phyloP scores from a whole-genome alignment of 2,329 filamentous ascomycete species.

The Cladorrhinum sp. region DNA sequence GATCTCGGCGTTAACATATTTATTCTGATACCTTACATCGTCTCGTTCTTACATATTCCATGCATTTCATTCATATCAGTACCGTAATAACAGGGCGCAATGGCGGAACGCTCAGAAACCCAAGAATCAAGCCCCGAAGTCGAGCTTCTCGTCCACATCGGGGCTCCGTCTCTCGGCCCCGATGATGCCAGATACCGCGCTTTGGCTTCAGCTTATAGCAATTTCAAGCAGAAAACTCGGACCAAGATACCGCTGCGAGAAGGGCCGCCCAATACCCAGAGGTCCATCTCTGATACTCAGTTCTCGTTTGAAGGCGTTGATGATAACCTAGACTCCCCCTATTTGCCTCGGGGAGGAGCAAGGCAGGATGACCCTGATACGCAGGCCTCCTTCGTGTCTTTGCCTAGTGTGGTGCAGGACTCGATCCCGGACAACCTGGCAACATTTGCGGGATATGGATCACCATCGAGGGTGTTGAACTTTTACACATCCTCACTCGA shows the following conservation, averaged over 20 bases:
- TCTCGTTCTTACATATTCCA: neutral
- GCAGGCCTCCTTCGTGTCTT: conserved; percentile 41
- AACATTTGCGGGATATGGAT: conserved; percentile 35
- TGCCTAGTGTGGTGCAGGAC: conserved; percentile 52
- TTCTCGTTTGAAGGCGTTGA: conserved; percentile 34
- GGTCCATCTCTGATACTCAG: neutral
- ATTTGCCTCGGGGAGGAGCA: conserved; percentile 7
- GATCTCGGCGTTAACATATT: neutral
- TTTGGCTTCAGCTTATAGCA: conserved; percentile 51
- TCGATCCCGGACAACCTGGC: conserved; percentile 46
- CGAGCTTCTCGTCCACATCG: conserved; percentile 56
- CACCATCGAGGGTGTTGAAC: conserved; percentile 51
- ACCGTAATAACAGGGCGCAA: conserved; percentile 9
- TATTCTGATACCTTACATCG: neutral
- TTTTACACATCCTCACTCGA: conserved; percentile 43
- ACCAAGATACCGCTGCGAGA: neutral
- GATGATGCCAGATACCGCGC: conserved; percentile 50
- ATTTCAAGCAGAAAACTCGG: conserved; percentile 39
- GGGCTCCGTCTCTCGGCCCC: conserved; percentile 46
- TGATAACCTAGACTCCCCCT: conserved; percentile 31
- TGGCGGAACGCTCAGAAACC: neutral
- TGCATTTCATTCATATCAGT: neutral
- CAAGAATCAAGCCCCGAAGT: conserved; percentile 31
- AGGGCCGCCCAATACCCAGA: neutral
- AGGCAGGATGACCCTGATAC: conserved; percentile 18